These are phyloP conservation scores for Phytophthora pistaciae DNA, from an alignment of 352 stramenopile species.

Conservation along the genomic window DNA sequence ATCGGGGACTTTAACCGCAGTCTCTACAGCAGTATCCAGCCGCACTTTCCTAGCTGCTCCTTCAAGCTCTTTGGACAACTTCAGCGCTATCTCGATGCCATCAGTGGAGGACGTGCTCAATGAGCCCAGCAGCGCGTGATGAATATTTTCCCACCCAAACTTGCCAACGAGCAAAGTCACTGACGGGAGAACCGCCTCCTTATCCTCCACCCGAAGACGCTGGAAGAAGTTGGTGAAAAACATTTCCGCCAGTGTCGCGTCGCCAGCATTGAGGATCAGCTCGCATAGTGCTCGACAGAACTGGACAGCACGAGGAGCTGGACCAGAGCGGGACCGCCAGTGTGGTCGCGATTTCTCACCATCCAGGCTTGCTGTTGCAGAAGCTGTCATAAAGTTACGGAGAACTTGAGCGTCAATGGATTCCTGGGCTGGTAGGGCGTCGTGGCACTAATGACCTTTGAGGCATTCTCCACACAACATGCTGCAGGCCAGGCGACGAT, in stretches of 20 bases:
- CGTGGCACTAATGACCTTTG: no score
- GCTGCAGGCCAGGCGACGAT: no score
- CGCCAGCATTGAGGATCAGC: no score
- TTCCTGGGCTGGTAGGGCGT: no score
- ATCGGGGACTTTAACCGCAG: not conserved
- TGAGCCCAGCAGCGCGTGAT: not conserved
- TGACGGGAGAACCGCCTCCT: not conserved
- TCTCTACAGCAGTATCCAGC: not conserved
- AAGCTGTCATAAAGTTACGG: no score
- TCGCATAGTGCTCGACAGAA: no score
- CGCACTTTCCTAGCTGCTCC: not conserved
- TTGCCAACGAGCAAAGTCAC: not conserved
- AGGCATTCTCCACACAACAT: no score
- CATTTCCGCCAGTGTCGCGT: not conserved
- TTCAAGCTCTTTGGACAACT: not conserved
- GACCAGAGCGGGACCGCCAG: not conserved
- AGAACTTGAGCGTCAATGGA: no score
- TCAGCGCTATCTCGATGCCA: not conserved
- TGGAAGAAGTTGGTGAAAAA: not conserved
- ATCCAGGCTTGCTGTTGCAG: no score
- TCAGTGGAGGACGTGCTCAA: not conserved
- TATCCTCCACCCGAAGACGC: not conserved
- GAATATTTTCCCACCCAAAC: not conserved
- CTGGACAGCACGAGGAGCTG: not conserved
- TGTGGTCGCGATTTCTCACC: no score